phyloP scores from a whole-genome alignment of 2,329 filamentous ascomycete genomes.

The Stachybotrys elegans region DNA sequence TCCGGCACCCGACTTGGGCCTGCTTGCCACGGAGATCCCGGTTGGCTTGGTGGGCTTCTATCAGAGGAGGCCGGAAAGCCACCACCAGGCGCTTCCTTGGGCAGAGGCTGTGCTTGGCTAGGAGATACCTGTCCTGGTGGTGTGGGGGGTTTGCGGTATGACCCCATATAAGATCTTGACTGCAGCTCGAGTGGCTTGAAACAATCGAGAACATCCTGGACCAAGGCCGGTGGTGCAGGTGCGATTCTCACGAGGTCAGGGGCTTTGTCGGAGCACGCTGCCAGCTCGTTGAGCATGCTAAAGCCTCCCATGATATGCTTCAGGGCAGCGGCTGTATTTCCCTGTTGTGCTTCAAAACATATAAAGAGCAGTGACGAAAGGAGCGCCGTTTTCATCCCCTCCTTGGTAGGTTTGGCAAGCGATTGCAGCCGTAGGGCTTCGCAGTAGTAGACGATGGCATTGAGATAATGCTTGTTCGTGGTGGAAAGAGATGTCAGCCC shows the following conservation, averaged over 20 bases:
- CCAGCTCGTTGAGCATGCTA: constrained; percentile 33
- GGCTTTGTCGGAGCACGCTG: constrained; percentile 28
- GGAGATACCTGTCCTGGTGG: constrained; percentile 12
- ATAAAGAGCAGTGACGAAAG: constrained; percentile 35
- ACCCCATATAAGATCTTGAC: constrained; percentile 33
- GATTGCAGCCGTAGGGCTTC: constrained; percentile 34
- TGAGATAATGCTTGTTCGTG: constrained; percentile 32
- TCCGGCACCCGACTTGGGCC: constrained; percentile 6
- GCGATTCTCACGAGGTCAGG: constrained; percentile 31
- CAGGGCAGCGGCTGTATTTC: constrained; percentile 32
- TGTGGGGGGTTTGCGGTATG: constrained; percentile 28
- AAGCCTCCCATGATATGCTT: constrained; percentile 36
- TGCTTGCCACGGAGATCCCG: constrained; percentile 18
- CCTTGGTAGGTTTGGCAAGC: constrained; percentile 27
- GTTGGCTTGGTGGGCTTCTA: constrained; percentile 22
- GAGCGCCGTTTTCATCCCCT: constrained; percentile 32
- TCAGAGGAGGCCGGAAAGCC: constrained; percentile 5
- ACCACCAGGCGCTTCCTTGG: constrained; percentile 1
- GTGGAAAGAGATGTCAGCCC: constrained; percentile 13
- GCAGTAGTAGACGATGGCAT: constrained; percentile 35
- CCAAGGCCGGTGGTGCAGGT: constrained; percentile 27
- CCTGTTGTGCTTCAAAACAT: constrained; percentile 34
- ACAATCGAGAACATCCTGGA: constrained; percentile 33
- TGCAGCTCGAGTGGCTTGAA: constrained; percentile 33
- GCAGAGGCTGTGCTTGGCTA: constrained; percentile 3